These are phyloP conservation scores for Didymella arachidicola DNA, from an alignment of 2,329 filamentous ascomycete genomes.

Conservation along the genomic window DNA sequence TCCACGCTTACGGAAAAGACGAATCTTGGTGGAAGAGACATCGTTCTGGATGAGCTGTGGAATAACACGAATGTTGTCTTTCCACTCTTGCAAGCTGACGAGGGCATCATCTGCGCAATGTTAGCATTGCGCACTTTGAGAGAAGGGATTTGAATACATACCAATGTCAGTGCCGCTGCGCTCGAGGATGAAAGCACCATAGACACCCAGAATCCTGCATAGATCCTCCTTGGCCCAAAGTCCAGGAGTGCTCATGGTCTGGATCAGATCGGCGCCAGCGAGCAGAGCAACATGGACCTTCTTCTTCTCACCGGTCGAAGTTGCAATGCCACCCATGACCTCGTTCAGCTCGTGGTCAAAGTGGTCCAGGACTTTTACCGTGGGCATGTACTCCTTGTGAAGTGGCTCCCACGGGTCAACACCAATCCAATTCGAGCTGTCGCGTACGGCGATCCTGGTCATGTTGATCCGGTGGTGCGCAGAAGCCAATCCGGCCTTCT, in stretches of 20 bases:
- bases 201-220: constrained; percentile 84
- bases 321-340: constrained; percentile 75
- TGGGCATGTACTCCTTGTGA: constrained; percentile 84
- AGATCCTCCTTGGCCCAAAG: constrained; percentile 88
- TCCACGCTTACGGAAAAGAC: constrained; percentile 66
- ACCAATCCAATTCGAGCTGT: constrained; percentile 59
- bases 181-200: constrained; percentile 86
- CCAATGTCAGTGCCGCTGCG: constrained; percentile 82
- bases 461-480: constrained; percentile 80
- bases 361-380: constrained; percentile 87
- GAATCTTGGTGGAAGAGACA: constrained; percentile 82
- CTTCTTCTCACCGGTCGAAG: constrained; percentile 70
- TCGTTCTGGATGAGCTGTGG: constrained; percentile 88
- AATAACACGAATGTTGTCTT: constrained; percentile 87
- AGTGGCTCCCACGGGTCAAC: constrained; percentile 72
- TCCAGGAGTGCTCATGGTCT: constrained; percentile 60
- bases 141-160: constrained; percentile 21
- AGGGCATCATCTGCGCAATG: constrained; percentile 74
- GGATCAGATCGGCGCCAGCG: constrained; percentile 68
- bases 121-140: constrained; percentile 13
- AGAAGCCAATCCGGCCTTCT: constrained; percentile 79
- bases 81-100: constrained; percentile 80
- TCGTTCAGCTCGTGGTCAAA: constrained; percentile 90
- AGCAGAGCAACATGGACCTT: constrained; percentile 79
- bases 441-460: constrained; percentile 82